Evolutionary conservation across 2,329 filamentous ascomycete species (phyloP).

Genomic region (Fonsecaea multimorphosa): DNA sequence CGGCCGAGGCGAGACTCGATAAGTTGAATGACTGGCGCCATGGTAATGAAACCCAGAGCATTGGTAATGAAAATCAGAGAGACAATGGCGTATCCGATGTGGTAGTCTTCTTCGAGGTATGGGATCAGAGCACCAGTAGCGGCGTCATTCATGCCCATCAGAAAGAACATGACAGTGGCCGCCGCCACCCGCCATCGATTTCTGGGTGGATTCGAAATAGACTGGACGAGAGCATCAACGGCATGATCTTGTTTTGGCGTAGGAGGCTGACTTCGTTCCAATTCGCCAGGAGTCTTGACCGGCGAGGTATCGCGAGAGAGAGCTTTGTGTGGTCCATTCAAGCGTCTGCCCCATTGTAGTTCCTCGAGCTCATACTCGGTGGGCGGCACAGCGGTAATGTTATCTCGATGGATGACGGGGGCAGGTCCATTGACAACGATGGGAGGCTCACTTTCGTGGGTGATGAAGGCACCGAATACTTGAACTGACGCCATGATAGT

Average conservation of each 20-base stretch:
- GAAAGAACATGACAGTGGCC: conserved; percentile 69
- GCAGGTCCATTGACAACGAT: conserved; percentile 47
- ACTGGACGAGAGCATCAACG: conserved; percentile 40
- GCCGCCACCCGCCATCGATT: conserved; percentile 73
- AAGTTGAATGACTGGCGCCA: conserved; percentile 71
- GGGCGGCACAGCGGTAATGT: conserved; percentile 36
- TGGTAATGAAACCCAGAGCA: conserved; percentile 75
- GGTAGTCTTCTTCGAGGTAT: conserved; percentile 77
- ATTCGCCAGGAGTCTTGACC: conserved; percentile 37
- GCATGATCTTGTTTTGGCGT: conserved; percentile 35
- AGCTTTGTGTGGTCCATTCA: conserved; percentile 28
- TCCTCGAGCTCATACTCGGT: conserved; percentile 33
- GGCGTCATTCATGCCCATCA: conserved; percentile 75
- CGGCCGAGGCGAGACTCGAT: conserved; percentile 69
- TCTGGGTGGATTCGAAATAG: conserved; percentile 53
- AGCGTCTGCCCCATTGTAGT: conserved; percentile 35
- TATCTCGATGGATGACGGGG: conserved; percentile 45
- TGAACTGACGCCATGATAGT: conserved; percentile 45
- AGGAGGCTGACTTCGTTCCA: conserved; percentile 40
- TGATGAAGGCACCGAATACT: conserved; percentile 49
- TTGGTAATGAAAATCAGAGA: conserved; percentile 83
- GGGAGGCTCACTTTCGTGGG: conserved; percentile 47
- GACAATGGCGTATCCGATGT: conserved; percentile 77
- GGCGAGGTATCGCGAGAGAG: conserved; percentile 16
- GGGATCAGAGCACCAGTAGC: conserved; percentile 80